These are phyloP conservation scores for Amphicarpaea edgeworthii DNA, from an alignment of 306 rosid genomes.

Conservation along the genomic window DNA sequence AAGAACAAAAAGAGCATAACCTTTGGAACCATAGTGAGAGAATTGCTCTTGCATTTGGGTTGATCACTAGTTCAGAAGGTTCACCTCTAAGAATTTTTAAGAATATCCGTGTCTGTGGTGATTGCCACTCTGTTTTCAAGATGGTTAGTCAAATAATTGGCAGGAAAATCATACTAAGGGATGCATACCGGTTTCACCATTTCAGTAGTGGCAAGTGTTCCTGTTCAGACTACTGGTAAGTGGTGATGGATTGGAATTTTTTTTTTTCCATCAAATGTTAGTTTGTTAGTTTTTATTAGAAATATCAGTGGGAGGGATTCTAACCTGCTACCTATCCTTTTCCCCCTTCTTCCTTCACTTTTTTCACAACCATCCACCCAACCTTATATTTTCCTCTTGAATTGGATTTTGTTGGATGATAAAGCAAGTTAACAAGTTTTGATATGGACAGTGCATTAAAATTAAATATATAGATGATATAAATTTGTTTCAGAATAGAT, in stretches of 20 bases:
- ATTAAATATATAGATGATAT: background rate
- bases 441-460: background rate
- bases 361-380: no score
- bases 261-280: no score
- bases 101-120: conserved; percentile 95
- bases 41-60: conserved; percentile 86
- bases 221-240: conserved; percentile 87
- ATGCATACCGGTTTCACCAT: conserved; percentile 90
- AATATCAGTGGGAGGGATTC: no score
- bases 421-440: no score
- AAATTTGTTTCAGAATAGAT: no score
- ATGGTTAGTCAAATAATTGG: conserved; percentile 66
- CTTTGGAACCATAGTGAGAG: conserved; percentile 98
- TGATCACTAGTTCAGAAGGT: conserved; percentile 71
- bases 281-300: no score
- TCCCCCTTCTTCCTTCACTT: no score
- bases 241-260: conserved; percentile 58
- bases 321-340: no score
- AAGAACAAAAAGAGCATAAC: conserved; percentile 90
- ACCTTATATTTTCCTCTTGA: no score
- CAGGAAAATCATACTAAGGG: conserved; percentile 77
- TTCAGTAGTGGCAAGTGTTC: conserved; percentile 83
- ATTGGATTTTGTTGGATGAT: no score
- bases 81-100: conserved; percentile 76
- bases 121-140: conserved; percentile 91